Evolutionary conservation across 2,329 filamentous ascomycete genomes (phyloP), one percentile per base, ranked within the genome.

Genomic region (Emmonsiellopsis sp.): DNA sequence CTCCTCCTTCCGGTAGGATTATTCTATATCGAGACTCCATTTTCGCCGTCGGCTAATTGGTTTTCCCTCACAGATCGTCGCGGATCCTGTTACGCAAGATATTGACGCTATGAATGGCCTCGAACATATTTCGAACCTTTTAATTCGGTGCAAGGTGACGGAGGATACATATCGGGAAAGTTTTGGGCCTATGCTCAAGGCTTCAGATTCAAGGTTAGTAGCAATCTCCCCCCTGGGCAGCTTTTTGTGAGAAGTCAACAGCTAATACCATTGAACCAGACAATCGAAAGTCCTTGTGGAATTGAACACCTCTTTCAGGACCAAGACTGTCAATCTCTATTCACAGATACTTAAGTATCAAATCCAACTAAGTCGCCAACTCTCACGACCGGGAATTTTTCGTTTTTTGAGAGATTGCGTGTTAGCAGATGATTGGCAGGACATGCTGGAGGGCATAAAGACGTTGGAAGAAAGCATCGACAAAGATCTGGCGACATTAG

Each of bases 291-390:
- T 8, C 6, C 14, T 48, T 10, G 33, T 36, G 2, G 33, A 48
- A n/a, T 39, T 48, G 34, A 48, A 48, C 34, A 33, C 10, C n/a
- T 48, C 45, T 6, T 48, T 48, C 14, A 48, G 33, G 27, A 11
- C 45, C 13, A 14, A 48, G 45, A 17, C 45, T 2, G 17, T 48
- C 33, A 48, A 34, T 34, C 14, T 48, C 21, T 48, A 39, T 34
- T 48, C 45, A 13, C 45, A 48, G 33, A 37, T 48, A 48, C 33
- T 48, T 3, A 37, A 21, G 8, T 48, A 48, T 48, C 45, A 48
- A 27, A 48, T 48, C 34, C 11, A 34, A 3, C 45, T 48, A 14
- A 36, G 32, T 17, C 45, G 34, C 32, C 45, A 48, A 48, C 37
- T 21, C 10, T 21, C 45, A 7, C 45, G 45, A 17, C 27, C 33